A percentile compares a stretch with the other conserved stretches of the same genome.
phyloP scores from a whole-genome alignment of 1,284 basidiomycete genomes.

The Gomphus bonarii region DNA sequence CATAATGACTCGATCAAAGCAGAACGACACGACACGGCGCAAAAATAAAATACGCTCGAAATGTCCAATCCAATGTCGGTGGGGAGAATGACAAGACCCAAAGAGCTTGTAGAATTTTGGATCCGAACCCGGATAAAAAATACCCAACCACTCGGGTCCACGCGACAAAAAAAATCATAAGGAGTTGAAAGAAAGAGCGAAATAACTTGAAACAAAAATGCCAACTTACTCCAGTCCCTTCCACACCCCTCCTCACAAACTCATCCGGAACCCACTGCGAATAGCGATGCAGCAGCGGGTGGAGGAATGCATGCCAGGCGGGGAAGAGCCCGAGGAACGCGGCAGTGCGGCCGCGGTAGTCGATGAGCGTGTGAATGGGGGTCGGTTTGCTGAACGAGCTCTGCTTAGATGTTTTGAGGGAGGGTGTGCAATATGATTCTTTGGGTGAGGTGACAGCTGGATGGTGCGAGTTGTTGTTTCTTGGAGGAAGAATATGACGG shows the following conservation, averaged over 20 bases:
- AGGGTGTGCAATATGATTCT: slow-evolving; percentile 15
- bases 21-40: too few species aligned
- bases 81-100: too few species aligned
- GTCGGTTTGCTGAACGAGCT: background rate
- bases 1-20: too few species aligned
- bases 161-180: too few species aligned
- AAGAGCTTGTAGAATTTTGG: background rate
- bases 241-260: slow-evolving; percentile 10
- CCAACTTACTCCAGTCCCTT: slow-evolving; percentile 15
- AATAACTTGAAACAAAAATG: background rate
- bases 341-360: slow-evolving; percentile 15
- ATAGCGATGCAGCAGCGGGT: slow-evolving; percentile 6
- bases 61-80: too few species aligned
- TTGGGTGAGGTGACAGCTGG: too few species aligned
- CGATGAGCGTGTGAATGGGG: background rate
- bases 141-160: too few species aligned
- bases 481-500: background rate
- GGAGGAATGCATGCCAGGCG: background rate
- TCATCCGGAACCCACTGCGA: slow-evolving; percentile 2
- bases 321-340: slow-evolving; percentile 14
- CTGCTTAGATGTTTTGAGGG: slow-evolving; percentile 19
- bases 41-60: too few species aligned
- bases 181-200: background rate
- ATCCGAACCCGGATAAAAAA: background rate
- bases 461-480: too few species aligned